These are phyloP conservation scores for Peronospora farinosa DNA, from an alignment of 352 stramenopile species.

Conservation along the genomic window DNA sequence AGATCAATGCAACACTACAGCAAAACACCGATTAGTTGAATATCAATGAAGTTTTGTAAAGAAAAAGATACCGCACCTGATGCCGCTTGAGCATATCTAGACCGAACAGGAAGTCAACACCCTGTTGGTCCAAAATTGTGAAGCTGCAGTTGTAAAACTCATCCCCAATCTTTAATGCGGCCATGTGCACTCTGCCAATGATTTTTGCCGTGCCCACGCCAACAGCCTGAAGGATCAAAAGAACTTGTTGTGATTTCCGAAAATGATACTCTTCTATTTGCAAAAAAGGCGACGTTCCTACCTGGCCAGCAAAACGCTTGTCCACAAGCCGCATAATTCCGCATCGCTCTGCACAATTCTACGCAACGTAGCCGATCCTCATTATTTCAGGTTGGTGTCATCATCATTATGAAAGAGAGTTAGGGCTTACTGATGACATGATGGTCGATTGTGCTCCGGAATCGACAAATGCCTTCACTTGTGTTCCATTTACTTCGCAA, in stretches of 20 bases:
- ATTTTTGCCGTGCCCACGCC: slow-evolving; percentile 96
- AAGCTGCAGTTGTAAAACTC: slow-evolving; percentile 92
- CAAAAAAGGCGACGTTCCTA: slow-evolving; percentile 16
- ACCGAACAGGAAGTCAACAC: slow-evolving; percentile 97
- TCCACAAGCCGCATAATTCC: slow-evolving; percentile 87
- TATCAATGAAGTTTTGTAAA: neutral
- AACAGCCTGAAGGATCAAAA: slow-evolving; percentile 55
- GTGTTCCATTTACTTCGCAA: slow-evolving; percentile 72
- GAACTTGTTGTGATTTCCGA: neutral
- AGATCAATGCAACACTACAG: slow-evolving; percentile 93
- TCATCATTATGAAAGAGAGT: neutral
- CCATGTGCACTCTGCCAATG: slow-evolving; percentile 92
- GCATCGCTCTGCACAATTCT: slow-evolving; percentile 84
- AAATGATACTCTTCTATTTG: neutral
- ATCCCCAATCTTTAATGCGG: slow-evolving; percentile 85
- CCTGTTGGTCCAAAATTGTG: slow-evolving; percentile 88
- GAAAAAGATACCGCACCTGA: slow-evolving; percentile 42
- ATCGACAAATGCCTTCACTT: slow-evolving; percentile 89
- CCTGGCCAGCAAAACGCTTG: slow-evolving; percentile 83
- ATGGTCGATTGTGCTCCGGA: slow-evolving; percentile 88
- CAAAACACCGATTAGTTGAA: slow-evolving; percentile 4
- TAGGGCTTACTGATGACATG: slow-evolving; percentile 76
- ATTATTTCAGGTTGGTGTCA: neutral
- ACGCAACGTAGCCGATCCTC: slow-evolving; percentile 2
- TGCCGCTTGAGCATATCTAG: slow-evolving; percentile 98